Base-by-base conservation (phyloP, 2,329 filamentous ascomycete genomes). In the Exophiala xenobiotica region DNA sequence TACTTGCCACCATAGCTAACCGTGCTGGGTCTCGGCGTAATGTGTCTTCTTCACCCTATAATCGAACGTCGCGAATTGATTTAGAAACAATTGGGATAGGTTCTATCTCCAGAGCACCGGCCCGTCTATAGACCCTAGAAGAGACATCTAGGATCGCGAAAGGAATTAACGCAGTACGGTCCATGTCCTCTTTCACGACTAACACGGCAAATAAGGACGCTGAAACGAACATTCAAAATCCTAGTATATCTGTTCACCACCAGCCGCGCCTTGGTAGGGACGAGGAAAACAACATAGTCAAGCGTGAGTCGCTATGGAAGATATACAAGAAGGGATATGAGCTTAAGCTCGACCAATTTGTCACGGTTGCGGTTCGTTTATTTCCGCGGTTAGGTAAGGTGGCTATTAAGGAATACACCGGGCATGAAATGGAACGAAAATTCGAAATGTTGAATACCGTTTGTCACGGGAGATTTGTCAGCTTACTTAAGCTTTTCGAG, bases 231-330 rank as follows among this genome's bases (percentile, higher is more conserved):
- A 38, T 38, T 12, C n/a, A 11, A 4, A 38, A 38, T 16, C 14
- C 35, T 38, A 38, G 35, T 16, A 18, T 4, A 19, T 38, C 6
- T 38, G 9, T 16, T 38, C 9, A 9, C 18, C 35, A 16, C 35
- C 35, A 38, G 35, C 35, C 35, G 18, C n/a, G 5, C 35, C 4
- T 9, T 38, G n/a, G 35, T 11, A 38, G 19, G 35, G 35, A 16
- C 14, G 35, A 38, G 35, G 8, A 8, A 6, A 6, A 12, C 3
- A 38, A 16, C 19, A 20, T 16, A 16, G 14, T 38, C 35, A 12
- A 16, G 33, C 3, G 61, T 19, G 53, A 62, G 40, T 61, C 53
- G n/a, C 61, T 53, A 6, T 64, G 33, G 57, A 52, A 64, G n/a
- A 61, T 53, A 33, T 64, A 57, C 23, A 43, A 57, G 23, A 54